Evolutionary conservation across 257 asterid genomes (phyloP), one percentile per base, ranked within the genome.

Genomic region (Solanum paucissectum): DNA sequence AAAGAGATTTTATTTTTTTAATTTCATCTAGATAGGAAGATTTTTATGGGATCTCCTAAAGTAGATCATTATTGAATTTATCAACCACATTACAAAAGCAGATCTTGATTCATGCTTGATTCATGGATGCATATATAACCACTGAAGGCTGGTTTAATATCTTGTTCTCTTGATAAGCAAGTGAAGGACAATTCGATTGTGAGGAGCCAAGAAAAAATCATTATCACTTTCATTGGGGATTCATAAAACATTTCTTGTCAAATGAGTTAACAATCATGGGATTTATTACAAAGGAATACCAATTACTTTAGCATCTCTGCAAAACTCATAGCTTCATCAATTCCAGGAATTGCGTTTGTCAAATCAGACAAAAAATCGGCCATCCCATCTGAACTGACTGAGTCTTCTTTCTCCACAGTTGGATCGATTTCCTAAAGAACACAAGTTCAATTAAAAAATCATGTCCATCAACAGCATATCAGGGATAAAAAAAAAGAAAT

Each of bases 271-370:
- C 27, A 83, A 81, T 81, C 40, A 81, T 18, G 42, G 85, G 2
- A 81, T 46, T 16, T 44, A 81, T 46, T 46, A 27, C 38, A 46
- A 81, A 18, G 83, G 66, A 69, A 71, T 87, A 76, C 85, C 44
- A 89, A 94, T 89, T 91, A 97, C 99, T 97, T 97, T 83, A 97
- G 94, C 99, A 97, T 97, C 91, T 97, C 99, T 0, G 98, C 99
- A 83, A 95, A 97, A 92, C 99, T 97, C 99, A 97, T 97, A 49
- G 99, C 98, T 89, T 97, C 99, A 66, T 97, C 99, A 60, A 97
- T 97, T 82, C 99, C 99, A 3, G 99, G 99, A 76, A 97, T 95
- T 14, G 99, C 96, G 86, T 97, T 97, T 18, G 98, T 93, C 84
- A 97, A 88, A 87, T 97, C 99, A 49, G 99, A 95, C 83, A 97